These are phyloP conservation scores for Zygoascus biomembranicola DNA, from an alignment of 805 yeast species.

Conservation along the genomic window DNA sequence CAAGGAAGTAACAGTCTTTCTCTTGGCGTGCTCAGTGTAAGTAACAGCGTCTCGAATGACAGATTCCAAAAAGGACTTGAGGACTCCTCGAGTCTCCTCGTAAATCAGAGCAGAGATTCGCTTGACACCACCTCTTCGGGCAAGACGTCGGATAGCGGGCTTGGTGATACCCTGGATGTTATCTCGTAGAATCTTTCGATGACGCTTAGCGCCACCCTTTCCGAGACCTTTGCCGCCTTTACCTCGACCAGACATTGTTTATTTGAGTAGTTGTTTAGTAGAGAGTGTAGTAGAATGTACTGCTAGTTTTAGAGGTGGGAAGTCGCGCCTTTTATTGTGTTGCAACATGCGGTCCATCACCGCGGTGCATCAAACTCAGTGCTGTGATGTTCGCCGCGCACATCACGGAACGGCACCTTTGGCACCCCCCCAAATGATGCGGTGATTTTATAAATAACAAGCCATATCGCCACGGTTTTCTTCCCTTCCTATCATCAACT, in stretches of 20 bases:
- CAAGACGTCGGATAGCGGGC: constrained; percentile 99
- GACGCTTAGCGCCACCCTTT: constrained; percentile 99
- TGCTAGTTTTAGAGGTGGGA: neutral
- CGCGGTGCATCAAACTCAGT: neutral
- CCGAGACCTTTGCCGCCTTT: constrained; percentile 99
- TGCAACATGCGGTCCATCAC: neutral
- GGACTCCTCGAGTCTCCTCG: constrained; percentile 96
- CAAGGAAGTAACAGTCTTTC: constrained; percentile 97
- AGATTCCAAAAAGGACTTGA: constrained; percentile 90
- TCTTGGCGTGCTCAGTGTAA: constrained; percentile 99
- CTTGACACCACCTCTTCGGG: constrained; percentile 99
- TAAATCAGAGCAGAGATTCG: constrained; percentile 97
- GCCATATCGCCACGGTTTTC: constrained; percentile 5
- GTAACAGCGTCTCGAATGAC: constrained; percentile 99
- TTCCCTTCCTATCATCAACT: constrained; percentile 2
- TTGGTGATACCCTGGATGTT: constrained; percentile 99
- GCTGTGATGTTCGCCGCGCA: constrained; percentile 3
- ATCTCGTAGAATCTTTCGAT: constrained; percentile 98
- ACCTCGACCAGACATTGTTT: constrained; percentile 79
- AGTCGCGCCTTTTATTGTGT: neutral
- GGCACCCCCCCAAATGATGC: neutral
- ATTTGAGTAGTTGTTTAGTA: neutral
- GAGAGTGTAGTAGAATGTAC: neutral
- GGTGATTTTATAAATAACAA: constrained; percentile 2
- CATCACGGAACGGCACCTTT: constrained; percentile 3